These are phyloP conservation scores for Ogataea hybrid DNA, from an alignment of 1,139 yeast genomes.

Conservation along the genomic window DNA sequence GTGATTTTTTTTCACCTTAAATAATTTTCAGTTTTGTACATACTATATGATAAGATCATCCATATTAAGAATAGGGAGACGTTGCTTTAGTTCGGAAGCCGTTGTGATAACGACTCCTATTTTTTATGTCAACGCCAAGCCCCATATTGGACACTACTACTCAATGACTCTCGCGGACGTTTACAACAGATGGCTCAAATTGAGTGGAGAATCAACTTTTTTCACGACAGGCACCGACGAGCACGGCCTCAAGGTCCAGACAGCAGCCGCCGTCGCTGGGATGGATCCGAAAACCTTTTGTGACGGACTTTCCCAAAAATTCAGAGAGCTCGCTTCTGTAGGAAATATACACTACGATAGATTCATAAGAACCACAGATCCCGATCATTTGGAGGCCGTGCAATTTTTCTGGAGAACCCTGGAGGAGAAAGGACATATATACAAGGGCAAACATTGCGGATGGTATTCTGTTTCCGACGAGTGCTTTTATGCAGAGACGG, in stretches of 20 bases:
- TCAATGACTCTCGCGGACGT: slow-evolving; percentile 85
- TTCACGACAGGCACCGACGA: slow-evolving; percentile 96
- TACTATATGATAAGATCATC: slow-evolving; percentile 7
- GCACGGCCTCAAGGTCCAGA: slow-evolving; percentile 90
- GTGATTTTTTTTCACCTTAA: slow-evolving; percentile 3
- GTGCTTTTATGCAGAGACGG: slow-evolving; percentile 85
- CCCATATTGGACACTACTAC: slow-evolving; percentile 93
- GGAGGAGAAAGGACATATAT: slow-evolving; percentile 60
- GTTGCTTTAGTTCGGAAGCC: background rate
- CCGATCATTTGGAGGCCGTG: slow-evolving; percentile 69
- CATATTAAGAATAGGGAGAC: background rate
- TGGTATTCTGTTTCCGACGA: slow-evolving; percentile 97
- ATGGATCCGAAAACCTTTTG: slow-evolving; percentile 65
- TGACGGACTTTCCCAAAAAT: slow-evolving; percentile 64
- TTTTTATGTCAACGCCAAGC: slow-evolving; percentile 93
- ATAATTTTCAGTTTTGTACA: slow-evolving; percentile 11
- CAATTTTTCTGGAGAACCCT: slow-evolving; percentile 66
- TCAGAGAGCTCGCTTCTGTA: slow-evolving; percentile 55
- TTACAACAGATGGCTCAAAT: slow-evolving; percentile 65
- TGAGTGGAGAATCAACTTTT: slow-evolving; percentile 46
- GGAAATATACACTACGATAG: slow-evolving; percentile 64
- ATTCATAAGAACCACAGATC: slow-evolving; percentile 88
- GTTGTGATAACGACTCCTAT: slow-evolving; percentile 84
- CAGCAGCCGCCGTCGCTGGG: slow-evolving; percentile 59
- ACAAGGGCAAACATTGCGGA: slow-evolving; percentile 82